Evolutionary conservation across 2,329 filamentous ascomycete species (phyloP).

Genomic region (Fusarium sp.): DNA sequence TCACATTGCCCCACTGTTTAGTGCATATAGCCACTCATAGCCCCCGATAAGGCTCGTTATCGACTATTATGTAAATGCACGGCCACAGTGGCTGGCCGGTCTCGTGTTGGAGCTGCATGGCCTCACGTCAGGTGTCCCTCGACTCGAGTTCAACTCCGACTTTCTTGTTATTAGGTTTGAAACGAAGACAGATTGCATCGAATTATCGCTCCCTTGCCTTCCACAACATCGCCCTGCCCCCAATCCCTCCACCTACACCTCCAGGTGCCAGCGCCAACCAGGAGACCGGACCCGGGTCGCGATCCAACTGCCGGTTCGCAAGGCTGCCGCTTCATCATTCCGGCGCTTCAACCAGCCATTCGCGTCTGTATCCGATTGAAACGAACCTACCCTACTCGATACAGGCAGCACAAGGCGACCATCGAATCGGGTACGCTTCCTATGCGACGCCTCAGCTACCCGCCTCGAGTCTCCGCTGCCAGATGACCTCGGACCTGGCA

Average conservation of each 20-base stretch:
- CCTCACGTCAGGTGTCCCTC: slow-evolving; percentile 44
- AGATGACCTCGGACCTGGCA: slow-evolving; percentile 60
- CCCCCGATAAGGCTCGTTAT: slow-evolving; percentile 25
- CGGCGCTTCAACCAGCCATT: slow-evolving; percentile 25
- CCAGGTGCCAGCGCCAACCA: slow-evolving; percentile 37
- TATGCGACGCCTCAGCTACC: slow-evolving; percentile 43
- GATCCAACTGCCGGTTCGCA: slow-evolving; percentile 21
- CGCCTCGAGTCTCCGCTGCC: slow-evolving; percentile 48
- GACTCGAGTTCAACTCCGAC: slow-evolving; percentile 32
- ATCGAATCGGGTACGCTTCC: slow-evolving; percentile 15
- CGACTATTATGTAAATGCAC: slow-evolving; percentile 49
- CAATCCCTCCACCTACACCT: slow-evolving; percentile 11
- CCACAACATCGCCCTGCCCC: not conserved
- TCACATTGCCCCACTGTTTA: slow-evolving; percentile 15
- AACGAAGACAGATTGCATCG: slow-evolving; percentile 32
- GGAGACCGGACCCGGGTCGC: slow-evolving; percentile 12
- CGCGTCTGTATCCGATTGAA: slow-evolving; percentile 29
- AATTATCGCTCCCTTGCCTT: slow-evolving; percentile 8
- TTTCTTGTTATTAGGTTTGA: slow-evolving; percentile 36
- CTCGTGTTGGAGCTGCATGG: slow-evolving; percentile 41
- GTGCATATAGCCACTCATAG: slow-evolving; percentile 28
- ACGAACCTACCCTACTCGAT: slow-evolving; percentile 5
- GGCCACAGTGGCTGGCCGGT: slow-evolving; percentile 44
- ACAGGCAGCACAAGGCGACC: slow-evolving; percentile 16
- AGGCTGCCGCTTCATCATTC: slow-evolving; percentile 20